Base-by-base conservation (phyloP, 257 asterid species). In the Anisodus tanguticus region DNA sequence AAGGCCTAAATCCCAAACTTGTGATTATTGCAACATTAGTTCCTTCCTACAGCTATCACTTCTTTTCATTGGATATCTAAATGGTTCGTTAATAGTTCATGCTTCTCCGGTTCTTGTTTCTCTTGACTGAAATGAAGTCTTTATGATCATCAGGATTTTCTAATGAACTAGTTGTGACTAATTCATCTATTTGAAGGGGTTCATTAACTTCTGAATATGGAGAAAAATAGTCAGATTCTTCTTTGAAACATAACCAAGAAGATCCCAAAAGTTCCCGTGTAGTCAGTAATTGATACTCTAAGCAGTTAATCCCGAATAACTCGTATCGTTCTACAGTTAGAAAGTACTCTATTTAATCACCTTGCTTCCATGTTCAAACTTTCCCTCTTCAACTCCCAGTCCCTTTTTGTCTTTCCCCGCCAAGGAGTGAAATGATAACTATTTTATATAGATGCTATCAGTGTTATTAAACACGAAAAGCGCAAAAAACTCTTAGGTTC, bases 211-310 rank as follows among this genome's bases (percentile, higher is more conserved):
- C n/a, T n/a, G n/a, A n/a, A n/a, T n/a, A n/a, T n/a, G n/a, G n/a
- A n/a, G n/a, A n/a, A n/a, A n/a, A n/a, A n/a, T n/a, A n/a, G n/a
- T n/a, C n/a, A n/a, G n/a, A n/a, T n/a, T n/a, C n/a, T n/a, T n/a
- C n/a, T n/a, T n/a, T n/a, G n/a, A 74, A 74, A 47, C 10, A 74
- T 22, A 10, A 74, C 62, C 81, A 11, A 74, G 62, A 74, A 19
- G 7, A 74, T 49, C 62, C 3, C 12, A 74, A 22, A 19, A 2
- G 62, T 49, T 51, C 0, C 2, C 41, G 0, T 12, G 22, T 31
- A 6, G 6, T 49, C 26, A 22, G 26, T 22, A 22, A 22, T 22
- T 22, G 51, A 31, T 31, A 31, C 35, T 3, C 19, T 49, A 49
- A 19, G n/a, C 59, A 72, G 59, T 19, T 45, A 45, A 4, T 10